Evolutionary conservation across 2,329 filamentous ascomycete species (phyloP), one percentile per base, ranked within the genome.

Genomic region (Alternaria solani): DNA sequence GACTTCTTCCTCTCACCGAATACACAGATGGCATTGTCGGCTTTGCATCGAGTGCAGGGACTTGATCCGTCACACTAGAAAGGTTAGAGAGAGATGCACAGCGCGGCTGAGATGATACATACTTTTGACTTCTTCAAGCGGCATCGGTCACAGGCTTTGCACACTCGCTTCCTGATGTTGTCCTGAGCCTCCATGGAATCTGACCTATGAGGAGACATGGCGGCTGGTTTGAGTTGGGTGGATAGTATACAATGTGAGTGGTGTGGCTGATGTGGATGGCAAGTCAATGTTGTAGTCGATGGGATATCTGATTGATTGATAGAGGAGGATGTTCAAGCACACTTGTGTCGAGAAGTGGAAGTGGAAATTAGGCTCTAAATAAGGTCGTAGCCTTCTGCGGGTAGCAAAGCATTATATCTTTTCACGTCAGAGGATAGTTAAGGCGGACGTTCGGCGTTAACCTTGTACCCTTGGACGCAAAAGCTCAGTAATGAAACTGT

Each of bases 111-210:
- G 30, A 47, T 16, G 14, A 25, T 38, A 68, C 77, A 61, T 79
- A 86, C 85, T 81, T 89, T 89, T 73, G 87, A 89, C 74, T 89
- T 89, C 78, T 89, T 89, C 59, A 89, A 69, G 48, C 87, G 82
- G 79, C 87, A 89, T 60, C 87, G 83, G 76, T 89, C 87, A 76
- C 87, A 89, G 25, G 87, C 87, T 78, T 89, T 89, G 75, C 87
- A 88, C 39, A 89, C 87, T 70, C 87, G 82, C 78, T 89, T 89
- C 67, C 87, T 77, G 59, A 82, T 81, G 64, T 81, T 83, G 63
- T 78, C 79, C 69, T 84, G 82, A 20, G 72, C 67, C 51, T 78
- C 77, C 75, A 78, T 79, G 42, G 76, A 78, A 57, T 70, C 74
- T 55, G 74, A 75, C 51, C 75, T 68, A 55, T 77, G 75, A 47